These are phyloP conservation scores for Monosporascus sp. DNA, from an alignment of 2,329 filamentous ascomycete genomes.

Conservation along the genomic window DNA sequence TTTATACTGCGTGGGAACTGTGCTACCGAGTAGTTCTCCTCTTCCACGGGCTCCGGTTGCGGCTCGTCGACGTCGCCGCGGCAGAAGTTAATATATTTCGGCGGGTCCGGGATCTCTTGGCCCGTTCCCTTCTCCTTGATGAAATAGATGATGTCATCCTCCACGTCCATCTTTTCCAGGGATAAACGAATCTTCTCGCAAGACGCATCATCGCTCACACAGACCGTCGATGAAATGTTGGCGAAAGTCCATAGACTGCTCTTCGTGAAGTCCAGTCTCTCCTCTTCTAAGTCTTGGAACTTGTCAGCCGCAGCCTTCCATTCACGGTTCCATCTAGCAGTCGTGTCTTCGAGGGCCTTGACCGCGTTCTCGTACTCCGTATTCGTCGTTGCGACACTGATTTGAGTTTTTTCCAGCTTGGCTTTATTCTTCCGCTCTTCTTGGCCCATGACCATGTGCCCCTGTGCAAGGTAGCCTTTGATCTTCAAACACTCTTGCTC, in stretches of 20 bases:
- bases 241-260: slow-evolving; percentile 97
- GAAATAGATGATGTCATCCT: slow-evolving; percentile 86
- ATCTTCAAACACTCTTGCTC: slow-evolving; percentile 98
- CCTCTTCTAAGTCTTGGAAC: slow-evolving; percentile 97
- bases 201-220: slow-evolving; percentile 92
- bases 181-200: slow-evolving; percentile 95
- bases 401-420: slow-evolving; percentile 97
- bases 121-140: slow-evolving; percentile 87
- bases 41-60: slow-evolving; percentile 70
- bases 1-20: slow-evolving; percentile 96
- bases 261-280: slow-evolving; percentile 94
- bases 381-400: slow-evolving; percentile 86
- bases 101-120: slow-evolving; percentile 94
- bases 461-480: slow-evolving; percentile 96
- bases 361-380: slow-evolving; percentile 90
- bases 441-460: slow-evolving; percentile 99
- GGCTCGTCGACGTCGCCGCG: slow-evolving; percentile 79
- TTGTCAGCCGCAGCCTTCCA: slow-evolving; percentile 98
- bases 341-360: slow-evolving; percentile 91
- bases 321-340: slow-evolving; percentile 91
- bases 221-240: slow-evolving; percentile 94
- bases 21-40: slow-evolving; percentile 87
- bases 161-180: slow-evolving; percentile 91
- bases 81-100: slow-evolving; percentile 98
- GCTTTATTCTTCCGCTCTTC: slow-evolving; percentile 99